These are phyloP conservation scores for Tilletia caries DNA, from an alignment of 1,284 basidiomycete species.

Conservation along the genomic window DNA sequence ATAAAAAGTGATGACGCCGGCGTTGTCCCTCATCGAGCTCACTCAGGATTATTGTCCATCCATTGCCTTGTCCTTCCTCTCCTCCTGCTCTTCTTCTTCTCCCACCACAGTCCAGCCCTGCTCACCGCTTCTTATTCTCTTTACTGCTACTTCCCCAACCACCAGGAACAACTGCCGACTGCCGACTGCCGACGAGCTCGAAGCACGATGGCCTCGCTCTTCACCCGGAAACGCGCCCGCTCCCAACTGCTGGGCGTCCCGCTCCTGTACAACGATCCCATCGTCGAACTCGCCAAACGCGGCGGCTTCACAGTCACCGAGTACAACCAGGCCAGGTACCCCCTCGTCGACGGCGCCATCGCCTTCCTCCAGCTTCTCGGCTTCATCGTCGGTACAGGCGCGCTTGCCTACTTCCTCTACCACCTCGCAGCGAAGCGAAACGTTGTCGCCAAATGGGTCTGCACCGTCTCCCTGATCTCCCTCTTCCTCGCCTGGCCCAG, in stretches of 20 bases:
- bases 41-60: too few species aligned
- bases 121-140: too few species aligned
- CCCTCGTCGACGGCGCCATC: constrained; percentile 27
- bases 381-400: constrained; percentile 36
- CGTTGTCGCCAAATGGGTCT: constrained; percentile 27
- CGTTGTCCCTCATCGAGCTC: too few species aligned
- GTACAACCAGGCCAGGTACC: constrained; percentile 42
- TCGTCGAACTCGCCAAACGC: constrained; percentile 15
- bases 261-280: constrained; percentile 16
- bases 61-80: too few species aligned
- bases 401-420: constrained; percentile 41
- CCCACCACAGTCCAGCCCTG: too few species aligned
- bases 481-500: constrained; percentile 40
- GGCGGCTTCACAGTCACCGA: constrained; percentile 29
- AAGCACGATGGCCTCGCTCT: not conserved
- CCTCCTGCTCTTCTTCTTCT: too few species aligned
- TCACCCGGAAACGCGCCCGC: not conserved
- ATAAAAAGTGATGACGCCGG: too few species aligned
- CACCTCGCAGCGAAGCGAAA: constrained; percentile 34
- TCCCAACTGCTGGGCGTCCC: not conserved
- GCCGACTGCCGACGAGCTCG: too few species aligned
- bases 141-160: too few species aligned
- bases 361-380: constrained; percentile 28
- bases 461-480: constrained; percentile 23
- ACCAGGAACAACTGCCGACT: too few species aligned